Percentiles rank a stretch among this genome's conserved stretches.
These are phyloP conservation scores for Trypanosoma avium DNA, from an alignment of 208 protist species.

Conservation along the genomic window DNA sequence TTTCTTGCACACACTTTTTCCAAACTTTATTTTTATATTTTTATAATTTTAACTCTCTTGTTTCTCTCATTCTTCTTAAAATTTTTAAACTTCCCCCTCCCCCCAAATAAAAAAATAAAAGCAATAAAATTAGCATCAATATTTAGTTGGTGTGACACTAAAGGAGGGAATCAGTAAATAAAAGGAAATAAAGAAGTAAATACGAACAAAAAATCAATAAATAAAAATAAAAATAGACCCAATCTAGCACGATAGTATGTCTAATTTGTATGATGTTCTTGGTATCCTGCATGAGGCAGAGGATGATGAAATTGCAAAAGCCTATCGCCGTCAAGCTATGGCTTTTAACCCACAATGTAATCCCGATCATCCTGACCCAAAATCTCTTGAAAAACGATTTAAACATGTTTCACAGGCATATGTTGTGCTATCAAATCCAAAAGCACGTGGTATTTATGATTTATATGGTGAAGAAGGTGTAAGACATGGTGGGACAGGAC, in stretches of 20 bases:
- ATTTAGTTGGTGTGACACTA: no score
- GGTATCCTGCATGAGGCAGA: slow-evolving; percentile 80
- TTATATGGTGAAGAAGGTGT: slow-evolving; percentile 90
- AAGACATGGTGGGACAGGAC: slow-evolving; percentile 84
- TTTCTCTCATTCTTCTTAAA: no score
- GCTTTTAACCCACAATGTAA: slow-evolving; percentile 89
- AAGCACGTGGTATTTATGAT: slow-evolving; percentile 88
- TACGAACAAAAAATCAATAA: neutral
- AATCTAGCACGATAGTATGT: slow-evolving; percentile 53
- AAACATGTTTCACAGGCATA: slow-evolving; percentile 85
- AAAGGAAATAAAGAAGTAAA: neutral
- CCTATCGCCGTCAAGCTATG: slow-evolving; percentile 84
- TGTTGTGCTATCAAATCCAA: slow-evolving; percentile 85
- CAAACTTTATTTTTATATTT: no score
- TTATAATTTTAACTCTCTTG: no score
- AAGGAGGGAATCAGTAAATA: no score
- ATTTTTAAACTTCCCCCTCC: no score
- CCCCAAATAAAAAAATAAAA: no score
- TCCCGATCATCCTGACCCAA: slow-evolving; percentile 57
- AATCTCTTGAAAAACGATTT: slow-evolving; percentile 71
- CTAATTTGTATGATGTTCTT: slow-evolving; percentile 87
- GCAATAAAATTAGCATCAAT: no score
- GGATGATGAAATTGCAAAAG: slow-evolving; percentile 85
- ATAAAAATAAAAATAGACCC: neutral
- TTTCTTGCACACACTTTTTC: no score